These are phyloP conservation scores for Suillus subluteus DNA, from an alignment of 768 basidiomycete genomes.

Conservation along the genomic window DNA sequence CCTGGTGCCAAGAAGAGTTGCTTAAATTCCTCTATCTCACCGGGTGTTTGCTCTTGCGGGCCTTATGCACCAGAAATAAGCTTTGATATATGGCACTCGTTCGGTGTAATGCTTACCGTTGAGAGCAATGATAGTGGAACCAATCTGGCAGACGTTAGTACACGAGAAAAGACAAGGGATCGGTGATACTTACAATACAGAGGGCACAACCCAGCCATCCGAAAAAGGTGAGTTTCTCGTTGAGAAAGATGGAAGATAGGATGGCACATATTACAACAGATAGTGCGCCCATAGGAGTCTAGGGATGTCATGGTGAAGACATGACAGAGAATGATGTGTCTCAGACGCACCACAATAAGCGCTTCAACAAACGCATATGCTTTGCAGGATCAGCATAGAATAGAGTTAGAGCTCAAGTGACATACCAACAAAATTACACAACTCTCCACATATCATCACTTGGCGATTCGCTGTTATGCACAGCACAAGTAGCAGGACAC, in stretches of 20 bases:
- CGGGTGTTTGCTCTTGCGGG: conserved; percentile 70
- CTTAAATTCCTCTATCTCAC: conserved; percentile 73
- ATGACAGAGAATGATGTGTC: conserved; percentile 9
- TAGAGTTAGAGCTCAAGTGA: conserved; percentile 20
- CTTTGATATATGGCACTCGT: background rate
- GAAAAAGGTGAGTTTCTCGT: conserved; percentile 92
- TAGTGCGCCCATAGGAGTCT: conserved; percentile 95
- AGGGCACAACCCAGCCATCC: conserved; percentile 95
- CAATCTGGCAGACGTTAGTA: conserved; percentile 50
- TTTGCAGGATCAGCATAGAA: conserved; percentile 31
- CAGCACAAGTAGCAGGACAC: background rate
- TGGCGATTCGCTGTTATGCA: conserved; percentile 1
- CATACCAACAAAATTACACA: conserved; percentile 85
- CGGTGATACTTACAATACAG: conserved; percentile 70
- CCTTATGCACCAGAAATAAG: conserved; percentile 39
- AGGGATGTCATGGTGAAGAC: conserved; percentile 9
- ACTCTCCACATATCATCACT: conserved; percentile 93
- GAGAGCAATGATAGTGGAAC: conserved; percentile 87
- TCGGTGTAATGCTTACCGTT: conserved; percentile 56
- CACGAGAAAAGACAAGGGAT: conserved; percentile 5
- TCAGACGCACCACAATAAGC: conserved; percentile 77
- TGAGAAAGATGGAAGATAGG: conserved; percentile 89
- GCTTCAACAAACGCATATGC: conserved; percentile 92
- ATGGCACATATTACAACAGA: conserved; percentile 96
- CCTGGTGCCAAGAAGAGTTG: conserved; percentile 80